Evolutionary conservation across 306 rosid species (phyloP).

Genomic region (Carpinus fangiana): DNA sequence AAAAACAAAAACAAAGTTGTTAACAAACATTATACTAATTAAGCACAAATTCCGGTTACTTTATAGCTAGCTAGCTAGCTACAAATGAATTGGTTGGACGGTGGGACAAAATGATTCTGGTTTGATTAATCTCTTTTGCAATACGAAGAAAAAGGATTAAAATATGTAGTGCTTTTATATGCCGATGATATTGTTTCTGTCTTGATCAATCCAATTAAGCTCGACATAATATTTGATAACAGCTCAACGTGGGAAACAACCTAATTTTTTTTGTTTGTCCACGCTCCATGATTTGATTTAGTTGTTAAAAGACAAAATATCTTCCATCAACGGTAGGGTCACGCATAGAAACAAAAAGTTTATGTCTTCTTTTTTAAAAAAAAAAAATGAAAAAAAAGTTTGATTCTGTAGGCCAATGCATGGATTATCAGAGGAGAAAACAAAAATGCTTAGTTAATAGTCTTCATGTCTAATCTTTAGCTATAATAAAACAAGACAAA

Average conservation of each 20-base stretch:
- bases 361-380: too few species aligned
- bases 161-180: neutral
- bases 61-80: too few species aligned
- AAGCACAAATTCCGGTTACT: neutral
- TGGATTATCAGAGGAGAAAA: too few species aligned
- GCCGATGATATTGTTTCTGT: neutral
- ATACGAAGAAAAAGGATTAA: neutral
- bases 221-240: neutral
- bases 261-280: neutral
- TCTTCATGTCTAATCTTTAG: neutral
- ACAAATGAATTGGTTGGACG: neutral
- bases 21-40: too few species aligned
- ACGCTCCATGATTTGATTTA: neutral
- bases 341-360: too few species aligned
- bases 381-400: too few species aligned
- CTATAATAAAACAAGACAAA: neutral
- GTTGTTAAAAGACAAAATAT: neutral
- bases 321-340: neutral
- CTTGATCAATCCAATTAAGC: neutral
- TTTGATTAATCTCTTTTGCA: constrained; percentile 4
- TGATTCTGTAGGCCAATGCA: neutral
- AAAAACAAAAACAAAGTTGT: too few species aligned
- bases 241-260: neutral
- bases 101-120: neutral
- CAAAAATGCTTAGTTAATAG: neutral